phyloP scores from a whole-genome alignment of 805 yeast genomes.

The Sugiyamaella valdiviana region DNA sequence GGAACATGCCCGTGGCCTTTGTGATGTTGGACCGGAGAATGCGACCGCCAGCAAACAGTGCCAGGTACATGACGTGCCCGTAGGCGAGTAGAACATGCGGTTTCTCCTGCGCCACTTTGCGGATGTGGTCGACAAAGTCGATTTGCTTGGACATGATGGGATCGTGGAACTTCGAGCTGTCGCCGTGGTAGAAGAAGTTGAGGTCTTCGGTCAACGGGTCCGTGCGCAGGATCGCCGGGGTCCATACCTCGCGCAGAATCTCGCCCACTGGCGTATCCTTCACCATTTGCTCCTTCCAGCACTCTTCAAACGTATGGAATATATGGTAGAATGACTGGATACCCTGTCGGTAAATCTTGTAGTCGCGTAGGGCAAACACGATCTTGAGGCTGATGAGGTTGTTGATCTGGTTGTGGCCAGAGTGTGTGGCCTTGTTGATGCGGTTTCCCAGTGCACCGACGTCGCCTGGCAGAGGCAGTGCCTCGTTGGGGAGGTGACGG shows the following conservation, averaged over 20 bases:
- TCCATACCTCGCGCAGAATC: slow-evolving; percentile 56
- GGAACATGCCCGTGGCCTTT: slow-evolving; percentile 66
- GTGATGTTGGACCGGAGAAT: slow-evolving; percentile 61
- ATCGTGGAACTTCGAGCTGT: slow-evolving; percentile 45
- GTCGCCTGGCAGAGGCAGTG: slow-evolving; percentile 73
- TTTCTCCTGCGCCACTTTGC: slow-evolving; percentile 45
- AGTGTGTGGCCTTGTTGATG: slow-evolving; percentile 63
- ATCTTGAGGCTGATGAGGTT: slow-evolving; percentile 62
- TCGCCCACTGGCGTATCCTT: slow-evolving; percentile 31
- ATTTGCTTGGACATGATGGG: slow-evolving; percentile 61
- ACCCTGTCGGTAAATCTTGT: slow-evolving; percentile 74
- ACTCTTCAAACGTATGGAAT: slow-evolving; percentile 25
- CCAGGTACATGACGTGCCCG: slow-evolving; percentile 79
- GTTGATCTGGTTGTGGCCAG: slow-evolving; percentile 61
- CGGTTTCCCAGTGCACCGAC: slow-evolving; percentile 79
- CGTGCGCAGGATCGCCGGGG: slow-evolving; percentile 62
- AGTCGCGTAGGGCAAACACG: slow-evolving; percentile 70
- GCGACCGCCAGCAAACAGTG: slow-evolving; percentile 81
- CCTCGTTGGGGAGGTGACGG: slow-evolving; percentile 35
- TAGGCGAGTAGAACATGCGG: slow-evolving; percentile 73
- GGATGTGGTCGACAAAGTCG: slow-evolving; percentile 56
- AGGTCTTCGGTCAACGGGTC: slow-evolving; percentile 55
- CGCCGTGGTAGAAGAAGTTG: slow-evolving; percentile 57
- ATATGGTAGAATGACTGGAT: slow-evolving; percentile 41
- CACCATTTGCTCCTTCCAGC: slow-evolving; percentile 24